Conservation (phyloP, 441 rosid species). For the Euphorbia celastroides region DNA sequence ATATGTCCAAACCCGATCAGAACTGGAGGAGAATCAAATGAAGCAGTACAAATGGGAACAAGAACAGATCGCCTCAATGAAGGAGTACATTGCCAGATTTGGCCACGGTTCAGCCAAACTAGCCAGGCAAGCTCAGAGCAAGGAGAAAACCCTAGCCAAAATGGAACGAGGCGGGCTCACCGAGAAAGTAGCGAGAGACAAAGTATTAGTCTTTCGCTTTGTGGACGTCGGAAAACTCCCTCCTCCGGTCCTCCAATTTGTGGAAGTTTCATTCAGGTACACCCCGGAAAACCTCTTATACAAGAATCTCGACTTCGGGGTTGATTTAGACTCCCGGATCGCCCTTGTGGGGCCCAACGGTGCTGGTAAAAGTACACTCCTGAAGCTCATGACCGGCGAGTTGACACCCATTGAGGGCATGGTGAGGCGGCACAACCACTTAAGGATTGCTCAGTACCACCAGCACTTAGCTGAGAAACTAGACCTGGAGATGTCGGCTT, state of each 20-base stretch:
- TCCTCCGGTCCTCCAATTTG: conserved; percentile 98
- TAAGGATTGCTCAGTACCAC: conserved; percentile 88
- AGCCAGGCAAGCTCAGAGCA: conserved; percentile 98
- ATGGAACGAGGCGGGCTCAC: conserved; percentile 99
- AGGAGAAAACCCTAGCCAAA: conserved; percentile 94
- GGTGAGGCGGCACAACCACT: conserved; percentile 92
- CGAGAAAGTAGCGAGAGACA: conserved; percentile 68
- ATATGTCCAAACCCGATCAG: conserved; percentile 88
- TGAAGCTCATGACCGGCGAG: conserved; percentile 97
- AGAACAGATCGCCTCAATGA: conserved; percentile 94
- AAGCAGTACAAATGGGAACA: conserved; percentile 98
- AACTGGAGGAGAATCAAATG: conserved; percentile 96
- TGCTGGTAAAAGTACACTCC: conserved; percentile 92
- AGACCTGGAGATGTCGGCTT: conserved; percentile 74
- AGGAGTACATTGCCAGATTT: conserved; percentile 95
- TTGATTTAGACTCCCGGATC: conserved; percentile 86
- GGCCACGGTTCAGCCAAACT: conserved; percentile 98
- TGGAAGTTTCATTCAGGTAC: conserved; percentile 87
- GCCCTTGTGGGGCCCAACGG: conserved; percentile 98
- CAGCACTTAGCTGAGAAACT: conserved; percentile 96
- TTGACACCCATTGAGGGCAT: conserved; percentile 77
- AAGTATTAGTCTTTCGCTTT: conserved; percentile 77
- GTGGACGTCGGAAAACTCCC: conserved; percentile 94
- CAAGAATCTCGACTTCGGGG: conserved; percentile 88
- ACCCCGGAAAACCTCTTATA: conserved; percentile 75